Evolutionary conservation across 2,329 filamentous ascomycete genomes (phyloP), one percentile per base, ranked within the genome.

Genomic region (Bipolaris victoriae): DNA sequence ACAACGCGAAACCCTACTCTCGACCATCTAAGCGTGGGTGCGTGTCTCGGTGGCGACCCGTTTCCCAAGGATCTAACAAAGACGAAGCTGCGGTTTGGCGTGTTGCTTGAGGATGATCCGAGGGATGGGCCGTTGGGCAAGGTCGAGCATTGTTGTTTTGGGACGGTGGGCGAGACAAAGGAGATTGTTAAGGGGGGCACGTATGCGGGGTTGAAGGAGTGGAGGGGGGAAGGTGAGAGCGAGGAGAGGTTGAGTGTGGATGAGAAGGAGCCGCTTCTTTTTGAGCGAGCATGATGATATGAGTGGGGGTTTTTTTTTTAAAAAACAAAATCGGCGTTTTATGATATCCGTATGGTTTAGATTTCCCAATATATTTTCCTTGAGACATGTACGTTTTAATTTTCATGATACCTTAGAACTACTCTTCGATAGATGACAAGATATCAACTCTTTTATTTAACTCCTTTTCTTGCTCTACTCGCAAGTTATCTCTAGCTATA

Each of bases 71-170:
- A 77, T 40, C 56, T 78, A 10, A 70, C 65, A 18, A 54, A 70
- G 55, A 77, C 73, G 15, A 76, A 77, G 49, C 52, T 79, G 35
- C 62, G 73, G 26, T 79, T 78, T 52, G 77, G 77, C 0, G 76
- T 79, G 2, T 57, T 79, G 44, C 53, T 76, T 1, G 73, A 78
- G 37, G 73, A 77, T 9, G 68, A 73, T 22, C 66, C 64, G 3
- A 63, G 67, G 3, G 70, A 75, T 40, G 74, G 73, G 0, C 68
- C 65, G 39, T 45, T 70, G 20, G 73, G 71, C 0, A 65, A 52
- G 24, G 69, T 77, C 3, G 76, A 78, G 55, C 76, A 79, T 66
- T 74, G 73, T 37, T 70, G 70, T 26, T 79, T 78, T 65, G 76
- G 77, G 0, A 71, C 72, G 1, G 64, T 65, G 31, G 72, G 70